phyloP scores from a whole-genome alignment of 768 basidiomycete genomes.

The Termitomyces sp. region DNA sequence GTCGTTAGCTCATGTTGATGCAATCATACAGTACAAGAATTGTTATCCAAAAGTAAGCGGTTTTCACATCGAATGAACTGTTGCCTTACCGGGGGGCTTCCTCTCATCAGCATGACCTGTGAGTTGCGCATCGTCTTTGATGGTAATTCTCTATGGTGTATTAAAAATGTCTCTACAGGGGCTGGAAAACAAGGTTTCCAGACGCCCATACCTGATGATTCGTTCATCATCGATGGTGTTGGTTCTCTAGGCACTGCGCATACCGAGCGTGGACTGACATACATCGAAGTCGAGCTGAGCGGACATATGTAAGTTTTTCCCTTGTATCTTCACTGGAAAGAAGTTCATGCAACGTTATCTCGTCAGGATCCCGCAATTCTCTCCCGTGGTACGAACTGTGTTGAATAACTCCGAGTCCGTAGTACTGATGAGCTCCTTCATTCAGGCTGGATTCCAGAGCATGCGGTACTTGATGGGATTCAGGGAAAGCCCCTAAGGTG shows the following conservation, averaged over 20 bases:
- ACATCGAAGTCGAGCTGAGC: slow-evolving; percentile 60
- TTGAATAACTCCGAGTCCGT: background rate
- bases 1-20: too few relatives aligned
- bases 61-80: background rate
- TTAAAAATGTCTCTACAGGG: slow-evolving; percentile 34
- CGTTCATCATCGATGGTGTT: slow-evolving; percentile 67
- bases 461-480: slow-evolving; percentile 65
- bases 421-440: background rate
- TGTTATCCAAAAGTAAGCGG: slow-evolving; percentile 58
- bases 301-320: slow-evolving; percentile 59
- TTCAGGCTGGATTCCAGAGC: slow-evolving; percentile 62
- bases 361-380: slow-evolving; percentile 61
- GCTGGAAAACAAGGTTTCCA: slow-evolving; percentile 71
- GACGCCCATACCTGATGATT: slow-evolving; percentile 59
- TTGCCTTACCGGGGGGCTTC: too few relatives aligned
- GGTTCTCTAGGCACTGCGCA: slow-evolving; percentile 66
- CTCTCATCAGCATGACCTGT: slow-evolving; percentile 36
- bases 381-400: slow-evolving; percentile 45
- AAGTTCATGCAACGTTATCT: background rate
- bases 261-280: slow-evolving; percentile 64
- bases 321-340: background rate
- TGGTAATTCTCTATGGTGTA: too few relatives aligned
- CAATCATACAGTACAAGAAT: slow-evolving; percentile 45
- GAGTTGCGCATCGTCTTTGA: slow-evolving; percentile 7
- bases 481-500: background rate